phyloP scores from a whole-genome alignment of 768 basidiomycete genomes.

The Psilocybe sp. region DNA sequence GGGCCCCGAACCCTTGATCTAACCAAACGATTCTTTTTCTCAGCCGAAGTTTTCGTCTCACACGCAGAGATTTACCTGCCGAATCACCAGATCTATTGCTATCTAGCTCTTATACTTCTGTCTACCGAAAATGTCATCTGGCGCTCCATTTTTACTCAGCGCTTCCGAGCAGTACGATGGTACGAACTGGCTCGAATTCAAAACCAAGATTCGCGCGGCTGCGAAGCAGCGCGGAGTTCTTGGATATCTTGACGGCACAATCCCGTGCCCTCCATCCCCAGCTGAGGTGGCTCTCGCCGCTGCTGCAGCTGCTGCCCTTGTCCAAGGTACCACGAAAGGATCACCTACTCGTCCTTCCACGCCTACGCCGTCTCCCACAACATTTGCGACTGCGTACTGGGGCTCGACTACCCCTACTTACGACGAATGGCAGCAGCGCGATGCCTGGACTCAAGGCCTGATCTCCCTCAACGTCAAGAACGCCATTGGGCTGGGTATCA shows the following conservation, averaged over 20 bases:
- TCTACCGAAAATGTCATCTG: not conserved
- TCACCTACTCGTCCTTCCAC: too few species aligned
- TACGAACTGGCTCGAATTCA: constrained; percentile 14
- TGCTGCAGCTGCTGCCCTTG: not conserved
- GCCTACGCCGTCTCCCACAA: too few species aligned
- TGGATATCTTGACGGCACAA: constrained; percentile 21
- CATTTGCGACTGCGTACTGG: constrained; percentile 1
- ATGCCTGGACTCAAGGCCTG: constrained; percentile 4
- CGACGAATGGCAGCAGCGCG: constrained; percentile 5
- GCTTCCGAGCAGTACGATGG: constrained; percentile 19
- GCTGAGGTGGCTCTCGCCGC: not conserved
- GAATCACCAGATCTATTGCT: too few species aligned
- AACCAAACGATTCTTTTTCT: too few species aligned
- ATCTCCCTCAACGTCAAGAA: constrained; percentile 13
- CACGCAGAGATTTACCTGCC: too few species aligned
- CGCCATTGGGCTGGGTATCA: constrained; percentile 14
- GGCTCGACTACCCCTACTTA: not conserved
- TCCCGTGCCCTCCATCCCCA: constrained; percentile 1
- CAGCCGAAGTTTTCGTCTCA: too few species aligned
- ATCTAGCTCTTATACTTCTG: not conserved
- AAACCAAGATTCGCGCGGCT: constrained; percentile 10
- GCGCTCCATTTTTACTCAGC: constrained; percentile 15
- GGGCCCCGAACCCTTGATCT: too few species aligned
- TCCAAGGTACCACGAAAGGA: too few species aligned
- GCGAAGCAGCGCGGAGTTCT: constrained; percentile 10